These are phyloP conservation scores for Naganishia vishniacii DNA, from an alignment of 768 basidiomycete genomes.

Conservation along the genomic window DNA sequence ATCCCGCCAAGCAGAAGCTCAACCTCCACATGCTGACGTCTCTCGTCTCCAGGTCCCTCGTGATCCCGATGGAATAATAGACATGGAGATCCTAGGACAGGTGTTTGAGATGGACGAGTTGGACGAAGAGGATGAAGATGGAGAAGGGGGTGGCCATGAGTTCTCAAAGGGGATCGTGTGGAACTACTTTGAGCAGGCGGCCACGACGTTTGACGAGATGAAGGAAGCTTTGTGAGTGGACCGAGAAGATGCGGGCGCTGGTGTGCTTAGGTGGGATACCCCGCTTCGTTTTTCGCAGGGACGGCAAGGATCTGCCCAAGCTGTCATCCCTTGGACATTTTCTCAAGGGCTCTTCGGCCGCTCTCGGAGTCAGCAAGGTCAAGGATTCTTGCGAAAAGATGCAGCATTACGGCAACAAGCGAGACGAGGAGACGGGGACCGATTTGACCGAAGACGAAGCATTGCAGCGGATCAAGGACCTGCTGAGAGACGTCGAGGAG, in stretches of 20 bases:
- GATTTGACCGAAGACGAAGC: constrained; percentile 41
- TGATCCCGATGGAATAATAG: constrained; percentile 53
- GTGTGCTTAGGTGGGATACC: background rate
- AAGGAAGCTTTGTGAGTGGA: constrained; percentile 67
- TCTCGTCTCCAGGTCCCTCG: constrained; percentile 30
- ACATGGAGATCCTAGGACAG: constrained; percentile 76
- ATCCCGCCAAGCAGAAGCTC: too few relatives aligned
- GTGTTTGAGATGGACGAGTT: constrained; percentile 71
- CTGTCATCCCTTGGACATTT: constrained; percentile 82
- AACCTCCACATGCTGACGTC: too few relatives aligned
- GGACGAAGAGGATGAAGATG: constrained; percentile 40
- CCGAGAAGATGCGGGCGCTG: background rate
- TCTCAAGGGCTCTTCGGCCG: constrained; percentile 94
- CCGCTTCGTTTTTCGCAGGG: background rate
- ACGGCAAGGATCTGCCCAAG: constrained; percentile 56
- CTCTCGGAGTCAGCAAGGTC: constrained; percentile 76
- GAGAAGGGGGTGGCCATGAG: constrained; percentile 69
- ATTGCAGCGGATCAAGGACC: constrained; percentile 55
- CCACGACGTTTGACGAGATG: constrained; percentile 70
- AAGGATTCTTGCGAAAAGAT: constrained; percentile 82
- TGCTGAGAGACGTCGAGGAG: constrained; percentile 59
- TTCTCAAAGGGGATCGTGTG: constrained; percentile 74
- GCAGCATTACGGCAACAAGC: constrained; percentile 72
- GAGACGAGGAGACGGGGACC: constrained; percentile 54
- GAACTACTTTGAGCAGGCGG: constrained; percentile 77